phyloP scores from a whole-genome alignment of 2,329 filamentous ascomycete genomes.

The Trichophyton benhamiae region DNA sequence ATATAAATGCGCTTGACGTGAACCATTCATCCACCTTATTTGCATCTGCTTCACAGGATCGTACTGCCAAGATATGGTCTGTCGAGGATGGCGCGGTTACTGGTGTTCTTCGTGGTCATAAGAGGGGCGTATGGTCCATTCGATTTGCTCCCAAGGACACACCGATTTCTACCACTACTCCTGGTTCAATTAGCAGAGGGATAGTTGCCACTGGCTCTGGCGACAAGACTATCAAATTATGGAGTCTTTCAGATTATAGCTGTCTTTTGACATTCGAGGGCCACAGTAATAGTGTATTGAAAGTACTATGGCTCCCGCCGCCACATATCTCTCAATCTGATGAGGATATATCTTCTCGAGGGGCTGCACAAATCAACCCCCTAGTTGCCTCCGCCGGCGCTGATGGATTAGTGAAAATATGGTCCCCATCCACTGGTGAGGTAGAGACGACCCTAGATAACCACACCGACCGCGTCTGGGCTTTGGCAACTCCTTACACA shows the following conservation, averaged over 20 bases:
- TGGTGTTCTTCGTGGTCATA: constrained; percentile 83
- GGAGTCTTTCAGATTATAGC: constrained; percentile 84
- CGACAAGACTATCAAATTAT: constrained; percentile 91
- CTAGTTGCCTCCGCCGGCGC: constrained; percentile 71
- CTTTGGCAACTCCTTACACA: constrained; percentile 54
- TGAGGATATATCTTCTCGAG: constrained; percentile 20
- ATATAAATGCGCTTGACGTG: constrained; percentile 89
- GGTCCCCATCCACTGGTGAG: constrained; percentile 79
- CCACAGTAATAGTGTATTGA: constrained; percentile 88
- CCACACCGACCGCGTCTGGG: constrained; percentile 93
- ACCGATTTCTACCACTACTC: constrained; percentile 61
- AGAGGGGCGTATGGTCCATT: constrained; percentile 90
- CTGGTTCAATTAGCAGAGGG: constrained; percentile 59
- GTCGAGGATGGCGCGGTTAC: constrained; percentile 77
- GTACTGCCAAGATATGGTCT: constrained; percentile 95
- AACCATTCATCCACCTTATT: constrained; percentile 66
- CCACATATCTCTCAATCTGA: constrained; percentile 27
- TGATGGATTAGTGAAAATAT: constrained; percentile 91
- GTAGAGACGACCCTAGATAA: constrained; percentile 85
- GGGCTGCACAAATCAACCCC: constrained; percentile 25
- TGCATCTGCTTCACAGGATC: constrained; percentile 91
- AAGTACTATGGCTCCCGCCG: constrained; percentile 72
- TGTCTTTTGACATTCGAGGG: constrained; percentile 92
- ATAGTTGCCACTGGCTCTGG: constrained; percentile 82
- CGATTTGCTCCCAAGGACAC: constrained; percentile 73